Evolutionary conservation across 2,329 filamentous ascomycete genomes (phyloP), one percentile per base, ranked within the genome.

Genomic region (Colletotrichum abscissum): DNA sequence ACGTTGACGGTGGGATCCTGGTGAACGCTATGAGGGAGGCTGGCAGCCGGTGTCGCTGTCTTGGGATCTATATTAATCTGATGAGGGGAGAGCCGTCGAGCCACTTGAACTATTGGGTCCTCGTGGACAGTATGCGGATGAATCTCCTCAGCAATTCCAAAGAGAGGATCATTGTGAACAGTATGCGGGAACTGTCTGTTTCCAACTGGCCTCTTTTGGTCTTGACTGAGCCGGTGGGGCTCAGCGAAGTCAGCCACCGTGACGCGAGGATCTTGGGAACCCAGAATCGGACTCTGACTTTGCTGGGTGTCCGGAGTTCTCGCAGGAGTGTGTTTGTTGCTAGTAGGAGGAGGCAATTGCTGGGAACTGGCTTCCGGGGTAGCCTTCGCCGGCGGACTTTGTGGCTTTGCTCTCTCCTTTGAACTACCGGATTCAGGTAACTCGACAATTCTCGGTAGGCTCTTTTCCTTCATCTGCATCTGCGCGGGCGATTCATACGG

Each of bases 201-300:
- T 35, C 46, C 57, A 26, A 67, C 64, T 33, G 66, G 66, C n/a
- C 14, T 60, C 8, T 33, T 59, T 8, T 55, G 30, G 56, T 72
- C 70, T 24, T 63, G 54, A 30, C 33, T 69, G 55, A 64, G 70
- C n/a, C 70, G 70, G 46, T 72, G 66, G 16, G 65, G 28, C 14
- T 42, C 30, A 7, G 62, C 30, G n/a, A 65, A 56, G 9, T 69
- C 35, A 22, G 46, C 67, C 9, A 62, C 62, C 19, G 35, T 58
- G 9, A 70, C 60, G 2, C 19, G 59, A 9, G 67, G 14, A 66
- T 73, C 71, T 42, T 62, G 55, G 4, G 60, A n/a, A 4, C 28
- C 38, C 46, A 56, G 16, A 8, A 12, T 12, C 16, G 69, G 69
- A 46, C 69, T 72, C 60, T 35, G 33, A 46, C 69, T 72, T 63